Base-by-base conservation (phyloP, 2,329 filamentous ascomycete genomes). In the Colletotrichum noveboracense region DNA sequence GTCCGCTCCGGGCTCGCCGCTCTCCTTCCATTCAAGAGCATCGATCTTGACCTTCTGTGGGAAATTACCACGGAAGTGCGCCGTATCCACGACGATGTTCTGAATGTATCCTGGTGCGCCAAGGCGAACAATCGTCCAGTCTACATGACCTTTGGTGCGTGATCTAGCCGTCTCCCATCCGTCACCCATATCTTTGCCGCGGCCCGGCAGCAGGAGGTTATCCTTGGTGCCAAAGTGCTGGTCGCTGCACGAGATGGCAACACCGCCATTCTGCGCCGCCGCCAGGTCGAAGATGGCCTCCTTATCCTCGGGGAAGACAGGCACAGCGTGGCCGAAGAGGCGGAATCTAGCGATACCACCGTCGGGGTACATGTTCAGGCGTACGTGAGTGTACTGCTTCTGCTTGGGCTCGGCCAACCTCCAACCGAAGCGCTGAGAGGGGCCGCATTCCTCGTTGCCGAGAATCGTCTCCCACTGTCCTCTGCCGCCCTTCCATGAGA, bases 91-190 rank as follows among this genome's bases (percentile, higher is more conserved):
- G 18, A 96, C 85, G 71, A 96, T 86, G 79, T 89, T 92, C 80
- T 93, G 90, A 76, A 94, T 89, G 75, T 88, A 88, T 9, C 91
- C 93, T 6, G 91, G 88, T 0, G 91, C 90, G 28, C 94, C 95
- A 24, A 97, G 90, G 64, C 91, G 90, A 78, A 97, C 91, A 78
- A 96, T 92, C n/a, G 92, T 89, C 94, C 95, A 97, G 84, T 97
- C 95, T 24, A 94, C 86, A 83, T 97, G 95, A 60, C 88, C 91
- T 83, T 91, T 92, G 66, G 89, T 92, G 66, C 95, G 88, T 43
- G 94, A 95, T 70, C 95, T 90, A 78, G 93, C 92, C 71, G 95
- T 97, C 86, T 97, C 95, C 95, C 95, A 97, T 9, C 95, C 95
- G 82, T 96, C 95, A 66, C 94, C 94, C 95, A 97, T 97, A 85